These are phyloP conservation scores for Eucalyptus regnans DNA, from an alignment of 345 rosid species.

Conservation along the genomic window DNA sequence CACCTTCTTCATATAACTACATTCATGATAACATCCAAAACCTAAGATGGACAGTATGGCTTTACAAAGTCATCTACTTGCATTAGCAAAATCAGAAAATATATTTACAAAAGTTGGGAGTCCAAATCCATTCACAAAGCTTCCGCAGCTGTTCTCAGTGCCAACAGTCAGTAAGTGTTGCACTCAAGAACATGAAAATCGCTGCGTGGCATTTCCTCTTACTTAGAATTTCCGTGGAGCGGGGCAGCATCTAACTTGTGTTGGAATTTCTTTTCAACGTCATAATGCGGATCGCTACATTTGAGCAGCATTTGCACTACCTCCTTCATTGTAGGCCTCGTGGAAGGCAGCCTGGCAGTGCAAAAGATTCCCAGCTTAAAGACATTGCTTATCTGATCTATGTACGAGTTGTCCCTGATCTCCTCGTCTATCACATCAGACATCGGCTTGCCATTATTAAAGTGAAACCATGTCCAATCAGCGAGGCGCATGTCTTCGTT, in stretches of 20 bases:
- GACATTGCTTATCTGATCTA: constrained; percentile 25
- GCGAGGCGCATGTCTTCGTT: constrained; percentile 28
- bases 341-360: neutral
- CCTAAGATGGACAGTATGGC: too few relatives aligned
- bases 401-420: constrained; percentile 6
- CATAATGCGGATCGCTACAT: neutral
- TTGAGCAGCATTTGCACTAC: neutral
- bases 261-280: neutral
- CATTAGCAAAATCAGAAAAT: too few relatives aligned
- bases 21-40: too few relatives aligned
- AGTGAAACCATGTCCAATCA: constrained; percentile 42
- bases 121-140: neutral
- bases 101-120: neutral
- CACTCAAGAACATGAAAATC: too few relatives aligned
- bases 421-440: constrained; percentile 22
- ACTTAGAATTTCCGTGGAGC: neutral
- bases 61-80: too few relatives aligned
- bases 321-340: neutral
- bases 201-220: accelerated
- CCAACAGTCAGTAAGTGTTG: neutral
- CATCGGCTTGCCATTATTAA: neutral
- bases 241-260: neutral
- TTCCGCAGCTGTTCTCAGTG: neutral
- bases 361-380: constrained; percentile 50
- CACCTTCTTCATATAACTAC: too few relatives aligned